Conservation (phyloP, 805 yeast species). For the Scheffersomyces coipomensis region DNA sequence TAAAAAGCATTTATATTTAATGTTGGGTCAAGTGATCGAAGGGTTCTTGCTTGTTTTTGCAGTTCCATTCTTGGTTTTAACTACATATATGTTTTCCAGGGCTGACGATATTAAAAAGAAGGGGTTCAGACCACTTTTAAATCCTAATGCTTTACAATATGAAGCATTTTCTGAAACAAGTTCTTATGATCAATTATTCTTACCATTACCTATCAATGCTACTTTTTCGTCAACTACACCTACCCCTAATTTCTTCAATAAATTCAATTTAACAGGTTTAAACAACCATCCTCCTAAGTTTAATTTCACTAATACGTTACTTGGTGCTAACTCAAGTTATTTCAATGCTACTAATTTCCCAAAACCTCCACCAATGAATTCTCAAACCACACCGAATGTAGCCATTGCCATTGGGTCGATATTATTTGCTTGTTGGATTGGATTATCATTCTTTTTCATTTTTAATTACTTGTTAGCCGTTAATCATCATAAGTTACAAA, state of each 20-base stretch:
- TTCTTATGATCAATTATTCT: conserved; percentile 18
- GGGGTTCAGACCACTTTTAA: conserved; percentile 10
- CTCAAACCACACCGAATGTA: conserved; percentile 15
- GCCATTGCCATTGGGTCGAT: conserved; percentile 30
- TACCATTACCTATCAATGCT: conserved; percentile 4
- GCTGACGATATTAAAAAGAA: conserved; percentile 14
- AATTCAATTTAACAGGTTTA: too few relatives aligned
- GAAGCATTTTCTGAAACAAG: conserved; percentile 23
- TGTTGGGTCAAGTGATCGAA: conserved; percentile 32
- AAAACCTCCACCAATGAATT: too few relatives aligned
- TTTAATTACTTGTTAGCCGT: conserved; percentile 26
- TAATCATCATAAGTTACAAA: conserved; percentile 11
- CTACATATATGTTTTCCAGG: conserved; percentile 28
- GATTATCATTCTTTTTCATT: conserved; percentile 17
- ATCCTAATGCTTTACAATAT: conserved; percentile 9
- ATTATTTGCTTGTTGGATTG: conserved; percentile 22
- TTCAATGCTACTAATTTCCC: too few relatives aligned
- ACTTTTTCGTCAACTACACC: too few relatives aligned
- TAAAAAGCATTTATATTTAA: conserved; percentile 18
- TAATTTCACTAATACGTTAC: too few relatives aligned
- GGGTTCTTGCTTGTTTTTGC: conserved; percentile 35
- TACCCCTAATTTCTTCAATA: too few relatives aligned
- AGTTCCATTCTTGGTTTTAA: conserved; percentile 43
- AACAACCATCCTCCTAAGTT: too few relatives aligned
- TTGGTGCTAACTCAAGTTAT: too few relatives aligned